A percentile compares a stretch with the other conserved stretches of the same genome.
Conservation (phyloP, 495 filamentous ascomycete species). For the Xeromyces bisporus region DNA sequence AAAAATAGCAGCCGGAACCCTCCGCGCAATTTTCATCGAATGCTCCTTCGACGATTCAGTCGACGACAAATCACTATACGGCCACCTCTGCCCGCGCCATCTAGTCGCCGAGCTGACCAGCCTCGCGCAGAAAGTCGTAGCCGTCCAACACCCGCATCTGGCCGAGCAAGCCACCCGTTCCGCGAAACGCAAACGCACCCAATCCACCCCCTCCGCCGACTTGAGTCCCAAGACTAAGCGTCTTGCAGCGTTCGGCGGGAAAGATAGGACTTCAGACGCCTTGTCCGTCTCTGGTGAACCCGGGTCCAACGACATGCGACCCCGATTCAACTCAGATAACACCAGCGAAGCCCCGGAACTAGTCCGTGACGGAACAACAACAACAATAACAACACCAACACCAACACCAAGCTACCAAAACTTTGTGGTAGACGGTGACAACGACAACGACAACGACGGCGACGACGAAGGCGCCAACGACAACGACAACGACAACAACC, state of each 20-base stretch:
- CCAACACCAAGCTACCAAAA: slow-evolving; percentile 1
- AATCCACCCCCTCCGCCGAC: slow-evolving; percentile 1
- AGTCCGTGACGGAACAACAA: slow-evolving; percentile 3
- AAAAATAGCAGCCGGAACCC: slow-evolving; percentile 50
- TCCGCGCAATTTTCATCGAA: slow-evolving; percentile 82
- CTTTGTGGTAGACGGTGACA: slow-evolving; percentile 3
- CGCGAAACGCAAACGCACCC: slow-evolving; percentile 19
- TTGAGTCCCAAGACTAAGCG: slow-evolving; percentile 16
- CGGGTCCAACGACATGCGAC: slow-evolving; percentile 1
- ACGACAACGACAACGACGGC: slow-evolving; percentile 4
- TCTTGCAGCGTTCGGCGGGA: slow-evolving; percentile 1
- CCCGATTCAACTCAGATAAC: slow-evolving; percentile 2
- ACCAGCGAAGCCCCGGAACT: slow-evolving; percentile 4
- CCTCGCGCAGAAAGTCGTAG: slow-evolving; percentile 47
- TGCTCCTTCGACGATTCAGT: slow-evolving; percentile 75
- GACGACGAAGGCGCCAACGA: slow-evolving; percentile 3
- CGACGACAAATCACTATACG: slow-evolving; percentile 60
- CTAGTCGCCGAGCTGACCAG: slow-evolving; percentile 57
- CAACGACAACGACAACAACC: slow-evolving; percentile 1
- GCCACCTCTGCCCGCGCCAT: slow-evolving; percentile 72
- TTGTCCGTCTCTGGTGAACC: neutral
- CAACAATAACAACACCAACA: no score
- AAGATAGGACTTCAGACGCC: slow-evolving; percentile 1
- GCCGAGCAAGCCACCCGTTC: neutral
- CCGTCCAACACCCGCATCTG: slow-evolving; percentile 5